Percentiles rank a stretch among this genome's conserved stretches.
These are phyloP conservation scores for Citrus unshiu DNA, from an alignment of 345 rosid genomes.

Conservation along the genomic window DNA sequence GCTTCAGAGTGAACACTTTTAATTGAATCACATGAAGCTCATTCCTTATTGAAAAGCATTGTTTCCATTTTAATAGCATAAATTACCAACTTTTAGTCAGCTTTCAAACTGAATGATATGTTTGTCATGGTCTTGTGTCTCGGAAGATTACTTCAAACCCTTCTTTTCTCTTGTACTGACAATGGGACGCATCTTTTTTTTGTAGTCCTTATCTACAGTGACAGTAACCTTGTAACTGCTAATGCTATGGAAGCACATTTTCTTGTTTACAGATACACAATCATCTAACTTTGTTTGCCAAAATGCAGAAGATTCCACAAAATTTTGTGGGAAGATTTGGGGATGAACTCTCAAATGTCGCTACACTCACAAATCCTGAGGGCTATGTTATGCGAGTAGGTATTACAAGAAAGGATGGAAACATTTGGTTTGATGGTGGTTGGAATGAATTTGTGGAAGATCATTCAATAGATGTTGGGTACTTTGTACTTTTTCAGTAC, in stretches of 20 bases:
- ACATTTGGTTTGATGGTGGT: conserved; percentile 40
- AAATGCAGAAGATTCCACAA: conserved; percentile 35
- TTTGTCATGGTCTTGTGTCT: neutral
- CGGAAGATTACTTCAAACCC: neutral
- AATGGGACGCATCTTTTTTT: neutral
- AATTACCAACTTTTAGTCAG: neutral
- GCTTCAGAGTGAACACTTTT: neutral
- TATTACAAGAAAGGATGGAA: conserved; percentile 19
- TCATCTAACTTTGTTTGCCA: neutral
- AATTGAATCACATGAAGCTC: neutral
- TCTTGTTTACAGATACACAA: neutral
- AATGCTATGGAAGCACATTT: neutral
- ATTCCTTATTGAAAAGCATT: neutral
- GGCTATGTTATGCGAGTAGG: conserved; percentile 38
- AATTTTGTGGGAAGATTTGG: conserved; percentile 31
- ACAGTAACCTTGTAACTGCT: neutral
- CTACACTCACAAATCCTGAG: conserved; percentile 23
- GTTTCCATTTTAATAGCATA: neutral
- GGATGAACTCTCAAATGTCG: conserved; percentile 35
- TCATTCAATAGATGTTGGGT: conserved; percentile 28
- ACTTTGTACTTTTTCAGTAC: conserved; percentile 36
- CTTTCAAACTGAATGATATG: neutral
- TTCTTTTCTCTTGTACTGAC: neutral
- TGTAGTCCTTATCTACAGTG: neutral
- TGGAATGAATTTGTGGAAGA: conserved; percentile 39